phyloP scores from a whole-genome alignment of 176 grass and related monocot species.

The Aechmea fasciata region DNA sequence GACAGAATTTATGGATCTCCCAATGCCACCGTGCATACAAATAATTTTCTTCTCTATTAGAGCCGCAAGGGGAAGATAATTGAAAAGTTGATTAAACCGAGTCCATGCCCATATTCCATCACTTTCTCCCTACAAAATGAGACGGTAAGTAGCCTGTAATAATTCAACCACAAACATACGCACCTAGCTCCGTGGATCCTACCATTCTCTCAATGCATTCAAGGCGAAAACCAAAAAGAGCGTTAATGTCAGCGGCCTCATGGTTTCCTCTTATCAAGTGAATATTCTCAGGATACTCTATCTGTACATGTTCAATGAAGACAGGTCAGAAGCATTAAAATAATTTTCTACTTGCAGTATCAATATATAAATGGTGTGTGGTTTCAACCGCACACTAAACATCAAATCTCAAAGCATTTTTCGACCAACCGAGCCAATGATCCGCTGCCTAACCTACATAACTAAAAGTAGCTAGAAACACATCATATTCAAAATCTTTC shows the following conservation, averaged over 20 bases:
- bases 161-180: slow-evolving; percentile 17
- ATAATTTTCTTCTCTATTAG: slow-evolving; percentile 99
- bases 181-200: slow-evolving; percentile 7
- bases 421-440: too few species aligned
- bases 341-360: too few species aligned
- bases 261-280: slow-evolving; percentile 97
- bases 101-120: slow-evolving; percentile 98
- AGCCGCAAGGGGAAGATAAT: slow-evolving; percentile 92
- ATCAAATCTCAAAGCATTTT: too few species aligned
- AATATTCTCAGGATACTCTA: slow-evolving; percentile 90
- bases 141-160: slow-evolving; percentile 7
- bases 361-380: too few species aligned
- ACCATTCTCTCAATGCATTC: slow-evolving; percentile 99
- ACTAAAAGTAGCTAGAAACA: too few species aligned
- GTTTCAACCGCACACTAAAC: too few species aligned
- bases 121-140: slow-evolving; percentile 75
- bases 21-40: slow-evolving; percentile 99
- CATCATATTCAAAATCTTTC: too few species aligned
- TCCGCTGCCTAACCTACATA: too few species aligned
- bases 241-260: slow-evolving; percentile 99
- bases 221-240: slow-evolving; percentile 92
- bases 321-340: slow-evolving; percentile 20
- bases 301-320: slow-evolving; percentile 43
- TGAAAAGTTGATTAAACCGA: slow-evolving; percentile 95
- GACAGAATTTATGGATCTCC: slow-evolving; percentile 80